These are phyloP conservation scores for Larix sibirica DNA, from an alignment of 83 land plant species.

Conservation along the genomic window DNA sequence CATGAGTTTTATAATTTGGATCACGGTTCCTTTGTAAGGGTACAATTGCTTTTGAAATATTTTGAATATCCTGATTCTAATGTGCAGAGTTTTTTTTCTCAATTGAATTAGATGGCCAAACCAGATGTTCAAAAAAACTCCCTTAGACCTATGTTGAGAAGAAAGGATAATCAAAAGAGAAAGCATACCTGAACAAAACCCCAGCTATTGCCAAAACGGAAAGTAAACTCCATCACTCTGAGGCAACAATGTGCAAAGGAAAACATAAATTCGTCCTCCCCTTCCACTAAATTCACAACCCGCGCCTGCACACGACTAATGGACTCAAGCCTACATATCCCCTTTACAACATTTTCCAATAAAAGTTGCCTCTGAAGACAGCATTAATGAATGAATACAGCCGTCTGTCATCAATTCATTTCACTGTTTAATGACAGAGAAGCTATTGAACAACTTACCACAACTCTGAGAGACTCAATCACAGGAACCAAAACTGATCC, in stretches of 20 bases:
- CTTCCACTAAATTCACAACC: slow-evolving; percentile 68
- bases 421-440: background rate
- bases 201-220: slow-evolving; percentile 75
- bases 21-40: too few species aligned
- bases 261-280: slow-evolving; percentile 88
- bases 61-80: too few species aligned
- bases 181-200: slow-evolving; percentile 74
- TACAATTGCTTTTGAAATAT: too few species aligned
- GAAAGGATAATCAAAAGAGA: background rate
- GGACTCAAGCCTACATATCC: too few species aligned
- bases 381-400: background rate
- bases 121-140: background rate
- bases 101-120: background rate
- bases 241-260: slow-evolving; percentile 84
- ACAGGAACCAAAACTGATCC: slow-evolving; percentile 81
- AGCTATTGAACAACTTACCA: slow-evolving; percentile 23
- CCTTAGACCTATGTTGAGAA: background rate
- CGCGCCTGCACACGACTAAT: slow-evolving; percentile 37
- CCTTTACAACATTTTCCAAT: background rate
- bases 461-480: slow-evolving; percentile 66
- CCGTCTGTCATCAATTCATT: too few species aligned
- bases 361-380: background rate
- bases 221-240: slow-evolving; percentile 55
- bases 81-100: background rate
- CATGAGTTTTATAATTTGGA: too few species aligned